Conservation (phyloP, 768 basidiomycete species). For the Leccinum olivaceopallidum region DNA sequence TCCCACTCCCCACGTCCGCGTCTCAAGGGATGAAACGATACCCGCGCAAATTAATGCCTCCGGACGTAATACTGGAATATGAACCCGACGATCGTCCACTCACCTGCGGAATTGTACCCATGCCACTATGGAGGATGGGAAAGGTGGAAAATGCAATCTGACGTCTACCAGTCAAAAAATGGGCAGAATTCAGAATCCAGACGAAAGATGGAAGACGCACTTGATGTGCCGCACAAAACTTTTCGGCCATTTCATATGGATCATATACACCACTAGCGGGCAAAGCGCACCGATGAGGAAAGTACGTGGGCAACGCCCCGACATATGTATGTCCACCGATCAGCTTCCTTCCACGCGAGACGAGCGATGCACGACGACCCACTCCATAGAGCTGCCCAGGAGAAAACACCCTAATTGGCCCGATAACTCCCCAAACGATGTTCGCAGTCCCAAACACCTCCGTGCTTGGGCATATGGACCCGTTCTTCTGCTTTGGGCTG, state of each 20-base stretch:
- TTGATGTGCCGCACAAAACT: conserved; percentile 63
- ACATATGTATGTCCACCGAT: too few species aligned
- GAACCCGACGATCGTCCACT: conserved; percentile 62
- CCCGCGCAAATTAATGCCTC: conserved; percentile 60
- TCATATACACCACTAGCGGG: conserved; percentile 55
- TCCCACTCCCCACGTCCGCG: not conserved
- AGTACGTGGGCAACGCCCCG: conserved; percentile 42
- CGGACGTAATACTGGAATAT: conserved; percentile 65
- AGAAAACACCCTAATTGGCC: conserved; percentile 69
- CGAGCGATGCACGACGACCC: not conserved
- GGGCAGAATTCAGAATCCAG: not conserved
- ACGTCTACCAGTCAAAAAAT: not conserved
- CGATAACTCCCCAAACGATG: conserved; percentile 82
- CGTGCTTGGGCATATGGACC: conserved; percentile 70
- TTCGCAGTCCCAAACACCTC: conserved; percentile 79
- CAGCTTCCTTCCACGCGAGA: too few species aligned
- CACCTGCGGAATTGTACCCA: conserved; percentile 58
- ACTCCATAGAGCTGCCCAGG: conserved; percentile 59
- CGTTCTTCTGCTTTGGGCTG: conserved; percentile 35
- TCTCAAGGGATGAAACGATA: not conserved
- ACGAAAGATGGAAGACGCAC: conserved; percentile 36
- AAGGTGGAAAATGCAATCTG: not conserved
- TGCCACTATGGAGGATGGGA: not conserved
- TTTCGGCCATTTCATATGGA: conserved; percentile 62
- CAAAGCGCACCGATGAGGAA: conserved; percentile 70